A percentile compares a stretch with the other conserved stretches of the same genome.
phyloP scores from a whole-genome alignment of 208 protist species.

The Crithidia sp. region DNA sequence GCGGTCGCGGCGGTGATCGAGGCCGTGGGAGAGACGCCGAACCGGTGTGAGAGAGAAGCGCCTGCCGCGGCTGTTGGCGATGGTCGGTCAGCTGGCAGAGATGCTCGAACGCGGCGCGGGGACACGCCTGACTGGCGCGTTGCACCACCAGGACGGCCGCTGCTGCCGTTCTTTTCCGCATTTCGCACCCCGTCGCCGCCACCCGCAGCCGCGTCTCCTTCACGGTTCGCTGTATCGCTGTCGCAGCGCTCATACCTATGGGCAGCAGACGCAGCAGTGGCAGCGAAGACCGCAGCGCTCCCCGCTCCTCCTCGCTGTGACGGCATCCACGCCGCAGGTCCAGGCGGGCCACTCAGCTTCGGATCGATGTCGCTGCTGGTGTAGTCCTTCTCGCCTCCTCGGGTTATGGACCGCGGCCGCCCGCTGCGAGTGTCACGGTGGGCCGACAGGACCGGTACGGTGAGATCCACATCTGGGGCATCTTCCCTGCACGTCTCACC shows the following conservation, averaged over 20 bases:
- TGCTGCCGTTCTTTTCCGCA: neutral
- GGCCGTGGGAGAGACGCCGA: too few relatives aligned
- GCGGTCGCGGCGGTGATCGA: neutral
- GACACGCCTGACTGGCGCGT: too few relatives aligned
- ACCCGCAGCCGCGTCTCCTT: too few relatives aligned
- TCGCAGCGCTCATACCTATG: neutral
- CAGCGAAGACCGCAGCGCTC: neutral
- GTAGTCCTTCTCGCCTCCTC: neutral
- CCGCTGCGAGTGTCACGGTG: neutral
- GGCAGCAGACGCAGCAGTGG: neutral
- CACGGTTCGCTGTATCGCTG: too few relatives aligned
- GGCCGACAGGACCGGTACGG: conserved; percentile 4
- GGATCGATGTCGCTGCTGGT: too few relatives aligned
- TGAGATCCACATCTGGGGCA: neutral
- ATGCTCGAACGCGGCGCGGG: too few relatives aligned
- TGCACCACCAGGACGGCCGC: neutral
- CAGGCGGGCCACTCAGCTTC: neutral
- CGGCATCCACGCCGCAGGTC: conserved; percentile 1
- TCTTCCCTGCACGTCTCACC: neutral
- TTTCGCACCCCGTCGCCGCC: too few relatives aligned
- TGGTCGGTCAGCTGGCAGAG: too few relatives aligned
- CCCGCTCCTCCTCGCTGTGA: neutral
- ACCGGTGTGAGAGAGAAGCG: too few relatives aligned
- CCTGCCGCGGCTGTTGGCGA: too few relatives aligned
- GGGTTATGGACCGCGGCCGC: neutral